A percentile compares a stretch with the other conserved stretches of the same genome.
Conservation (phyloP, 2,329 filamentous ascomycete species). For the Ophiostoma montium region DNA sequence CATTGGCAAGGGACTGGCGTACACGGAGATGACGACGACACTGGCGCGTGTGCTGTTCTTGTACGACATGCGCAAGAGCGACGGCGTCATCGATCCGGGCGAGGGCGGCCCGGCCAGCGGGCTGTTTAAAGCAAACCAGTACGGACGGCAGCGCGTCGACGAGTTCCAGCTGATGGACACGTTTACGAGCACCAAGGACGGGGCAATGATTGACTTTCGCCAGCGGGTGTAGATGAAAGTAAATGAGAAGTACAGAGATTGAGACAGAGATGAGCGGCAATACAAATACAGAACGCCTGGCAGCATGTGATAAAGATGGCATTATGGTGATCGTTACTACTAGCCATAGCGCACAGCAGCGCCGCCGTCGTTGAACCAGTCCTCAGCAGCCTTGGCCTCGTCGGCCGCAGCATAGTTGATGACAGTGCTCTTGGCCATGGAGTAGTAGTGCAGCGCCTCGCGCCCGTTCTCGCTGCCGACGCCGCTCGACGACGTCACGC, state of each 20-base stretch:
- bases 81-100: slow-evolving; percentile 34
- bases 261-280: no score
- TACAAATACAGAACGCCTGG: no score
- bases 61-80: slow-evolving; percentile 35
- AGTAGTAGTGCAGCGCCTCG: slow-evolving; percentile 47
- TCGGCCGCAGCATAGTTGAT: slow-evolving; percentile 51
- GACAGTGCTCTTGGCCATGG: slow-evolving; percentile 49
- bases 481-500: slow-evolving; percentile 45
- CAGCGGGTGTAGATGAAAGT: not conserved
- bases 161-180: slow-evolving; percentile 62
- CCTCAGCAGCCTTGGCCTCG: slow-evolving; percentile 38
- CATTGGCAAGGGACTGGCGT: slow-evolving; percentile 57
- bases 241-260: no score
- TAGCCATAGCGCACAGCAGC: slow-evolving; percentile 47
- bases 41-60: slow-evolving; percentile 46
- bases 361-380: slow-evolving; percentile 52
- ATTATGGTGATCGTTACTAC: no score
- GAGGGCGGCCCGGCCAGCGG: slow-evolving; percentile 27
- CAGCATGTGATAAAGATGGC: no score
- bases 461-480: slow-evolving; percentile 61
- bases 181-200: slow-evolving; percentile 61
- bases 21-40: slow-evolving; percentile 51
- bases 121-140: slow-evolving; percentile 25
- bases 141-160: slow-evolving; percentile 36
- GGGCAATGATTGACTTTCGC: slow-evolving; percentile 25